Evolutionary conservation across 257 asterid genomes (phyloP), one percentile per base, ranked within the genome.

Genomic region (Haberlea rhodopensis): DNA sequence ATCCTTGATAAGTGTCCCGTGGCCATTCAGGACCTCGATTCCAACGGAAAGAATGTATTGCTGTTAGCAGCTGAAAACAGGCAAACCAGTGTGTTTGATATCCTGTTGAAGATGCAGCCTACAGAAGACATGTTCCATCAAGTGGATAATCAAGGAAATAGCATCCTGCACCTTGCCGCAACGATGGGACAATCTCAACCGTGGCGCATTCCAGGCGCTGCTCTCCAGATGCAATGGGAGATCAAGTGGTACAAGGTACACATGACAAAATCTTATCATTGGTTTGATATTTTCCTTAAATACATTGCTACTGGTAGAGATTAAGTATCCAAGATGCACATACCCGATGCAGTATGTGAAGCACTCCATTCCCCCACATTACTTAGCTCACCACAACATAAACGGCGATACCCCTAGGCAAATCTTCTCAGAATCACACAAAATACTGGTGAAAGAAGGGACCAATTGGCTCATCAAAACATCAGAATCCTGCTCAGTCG

Each of bases 131-230:
- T 84, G 49, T 80, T 80, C 22, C 79, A 74, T 63, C 87, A 76
- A 11, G 61, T 82, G 37, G 90, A 86, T 59, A 24, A 46, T 4
- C 20, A 79, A 6, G 83, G 83, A 53, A 86, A 86, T 63, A 75
- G 65, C 53, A 83, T 83, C 40, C 31, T 76, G 11, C 94, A 83
- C 57, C 78, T 83, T 4, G 81, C 90, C 20, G 94, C 88, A 3
- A 69, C 13, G 73, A 60, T 73, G 16, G 76, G 68, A 8, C 53
- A 70, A 0, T 27, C 7, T 45, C 68, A 58, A 21, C 86, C 87
- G 2, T 81, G 88, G 88, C 80, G 61, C 16, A 84, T 86, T 65
- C 83, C 90, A 4, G 90, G 94, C 23, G 73, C 83, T 31, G 89
- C 90, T 24, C n/a, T n/a, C n/a, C n/a, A n/a, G n/a, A n/a, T n/a